Base-by-base conservation (phyloP, 2,329 filamentous ascomycete species). In the Aspergillus fructus region DNA sequence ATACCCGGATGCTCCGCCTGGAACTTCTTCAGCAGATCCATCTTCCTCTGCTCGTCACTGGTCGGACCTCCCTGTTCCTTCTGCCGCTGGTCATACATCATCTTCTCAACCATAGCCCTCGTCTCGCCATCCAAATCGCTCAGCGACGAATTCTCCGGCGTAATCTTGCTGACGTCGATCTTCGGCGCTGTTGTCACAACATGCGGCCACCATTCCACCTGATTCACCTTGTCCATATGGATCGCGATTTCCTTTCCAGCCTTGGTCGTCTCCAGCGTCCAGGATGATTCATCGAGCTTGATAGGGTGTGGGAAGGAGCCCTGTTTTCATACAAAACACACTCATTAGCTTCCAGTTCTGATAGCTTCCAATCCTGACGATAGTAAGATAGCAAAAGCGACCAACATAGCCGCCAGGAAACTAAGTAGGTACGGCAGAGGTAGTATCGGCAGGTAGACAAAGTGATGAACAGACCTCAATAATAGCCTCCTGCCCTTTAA, bases 61-160 rank as follows among this genome's bases (percentile, higher is more conserved):
- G 89, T 92, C 47, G 92, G 91, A 75, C 89, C 83, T 4, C 94
- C 94, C 76, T 84, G 81, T 80, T 97, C 93, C 85, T 99, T 99
- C 80, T 97, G 93, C 65, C 90, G 83, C 82, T 99, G 94, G 79
- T 99, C 94, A 70, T 85, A 99, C 94, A 99, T 99, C 94, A 99
- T 99, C 85, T 99, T 99, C 86, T 99, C 94, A 45, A 99, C 94
- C 93, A 99, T 97, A 58, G 87, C 85, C 63, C 94, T 85, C 53
- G 94, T 99, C 82, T 96, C 90, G 60, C 94, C 94, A 71, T 97
- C 93, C 65, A 99, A 81, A 74, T 99, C 94, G 56, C 89, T 88
- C 69, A 99, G 82, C 75, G 92, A 96, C 72, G 89, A 93, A 73
- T 89, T 93, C 78, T 97, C 94, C 21, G 94, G 94, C 72, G 88